Evolutionary conservation across 768 basidiomycete genomes (phyloP).

Genomic region (Porphyrellus cyaneotinctus): DNA sequence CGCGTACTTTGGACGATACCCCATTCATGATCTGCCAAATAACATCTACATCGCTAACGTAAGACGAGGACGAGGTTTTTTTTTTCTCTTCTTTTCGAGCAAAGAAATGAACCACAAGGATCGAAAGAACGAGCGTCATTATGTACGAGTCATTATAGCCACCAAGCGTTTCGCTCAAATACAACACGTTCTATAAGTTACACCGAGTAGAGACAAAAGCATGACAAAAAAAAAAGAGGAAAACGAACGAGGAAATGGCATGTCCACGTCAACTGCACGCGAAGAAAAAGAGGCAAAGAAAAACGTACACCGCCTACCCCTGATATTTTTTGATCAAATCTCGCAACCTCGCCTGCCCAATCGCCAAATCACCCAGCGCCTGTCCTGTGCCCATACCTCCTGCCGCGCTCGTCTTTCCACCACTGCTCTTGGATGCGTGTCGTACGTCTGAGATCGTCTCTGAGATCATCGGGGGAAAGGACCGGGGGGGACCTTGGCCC

Average conservation of each 20-base stretch:
- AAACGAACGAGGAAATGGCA: background rate
- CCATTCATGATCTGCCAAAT: background rate
- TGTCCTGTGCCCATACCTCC: slow-evolving; percentile 6
- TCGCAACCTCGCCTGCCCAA: slow-evolving; percentile 71
- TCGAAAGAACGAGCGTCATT: background rate
- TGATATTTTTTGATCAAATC: slow-evolving; percentile 85
- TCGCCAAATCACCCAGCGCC: slow-evolving; percentile 49
- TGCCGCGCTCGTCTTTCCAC: slow-evolving; percentile 1
- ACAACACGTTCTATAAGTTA: slow-evolving; percentile 9
- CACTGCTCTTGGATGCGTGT: slow-evolving; percentile 8
- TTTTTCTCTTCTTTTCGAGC: background rate
- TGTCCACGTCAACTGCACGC: background rate
- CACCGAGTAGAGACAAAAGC: background rate
- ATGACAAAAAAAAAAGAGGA: background rate
- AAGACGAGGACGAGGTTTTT: background rate
- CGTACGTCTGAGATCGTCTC: slow-evolving; percentile 26
- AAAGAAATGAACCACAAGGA: no score
- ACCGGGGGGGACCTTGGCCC: slow-evolving; percentile 16
- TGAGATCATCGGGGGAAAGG: slow-evolving; percentile 33
- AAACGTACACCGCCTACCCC: slow-evolving; percentile 21
- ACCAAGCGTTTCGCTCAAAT: background rate
- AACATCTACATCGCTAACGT: background rate
- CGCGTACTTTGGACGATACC: background rate
- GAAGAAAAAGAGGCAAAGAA: background rate
- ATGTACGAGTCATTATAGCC: background rate